These are phyloP conservation scores for Fusarium sp. DNA, from an alignment of 2,329 filamentous ascomycete species.

Conservation along the genomic window DNA sequence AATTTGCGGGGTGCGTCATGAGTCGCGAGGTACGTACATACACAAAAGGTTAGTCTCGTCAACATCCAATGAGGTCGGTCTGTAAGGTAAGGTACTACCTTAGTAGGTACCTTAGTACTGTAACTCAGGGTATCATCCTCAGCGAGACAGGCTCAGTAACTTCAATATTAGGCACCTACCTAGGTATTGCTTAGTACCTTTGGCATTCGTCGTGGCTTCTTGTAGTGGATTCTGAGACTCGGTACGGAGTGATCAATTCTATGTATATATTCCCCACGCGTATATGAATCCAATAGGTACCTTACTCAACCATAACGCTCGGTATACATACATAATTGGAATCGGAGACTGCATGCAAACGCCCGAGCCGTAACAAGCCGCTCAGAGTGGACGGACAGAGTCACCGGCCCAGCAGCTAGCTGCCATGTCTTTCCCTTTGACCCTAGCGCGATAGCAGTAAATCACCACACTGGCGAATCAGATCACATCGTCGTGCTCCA, in stretches of 20 bases:
- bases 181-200: background rate
- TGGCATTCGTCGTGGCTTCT: background rate
- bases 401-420: slow-evolving; percentile 1
- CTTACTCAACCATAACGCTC: background rate
- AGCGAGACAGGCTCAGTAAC: background rate
- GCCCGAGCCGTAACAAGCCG: slow-evolving; percentile 26
- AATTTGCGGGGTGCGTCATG: slow-evolving; percentile 29
- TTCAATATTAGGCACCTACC: too few species aligned
- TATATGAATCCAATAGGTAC: background rate
- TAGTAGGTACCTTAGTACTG: too few species aligned
- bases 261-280: background rate
- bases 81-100: too few species aligned
- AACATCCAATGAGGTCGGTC: too few species aligned
- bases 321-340: background rate
- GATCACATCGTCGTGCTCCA: background rate
- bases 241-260: background rate
- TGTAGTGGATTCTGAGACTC: background rate
- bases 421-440: slow-evolving; percentile 19
- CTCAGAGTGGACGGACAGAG: slow-evolving; percentile 9
- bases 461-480: slow-evolving; percentile 17
- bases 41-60: background rate
- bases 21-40: slow-evolving; percentile 3
- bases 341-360: background rate
- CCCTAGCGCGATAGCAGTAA: slow-evolving; percentile 27
- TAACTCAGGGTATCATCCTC: too few species aligned